Percentiles rank a stretch among this genome's conserved stretches.
phyloP scores from a whole-genome alignment of 495 filamentous ascomycete species.

The Penicillium odoratum region DNA sequence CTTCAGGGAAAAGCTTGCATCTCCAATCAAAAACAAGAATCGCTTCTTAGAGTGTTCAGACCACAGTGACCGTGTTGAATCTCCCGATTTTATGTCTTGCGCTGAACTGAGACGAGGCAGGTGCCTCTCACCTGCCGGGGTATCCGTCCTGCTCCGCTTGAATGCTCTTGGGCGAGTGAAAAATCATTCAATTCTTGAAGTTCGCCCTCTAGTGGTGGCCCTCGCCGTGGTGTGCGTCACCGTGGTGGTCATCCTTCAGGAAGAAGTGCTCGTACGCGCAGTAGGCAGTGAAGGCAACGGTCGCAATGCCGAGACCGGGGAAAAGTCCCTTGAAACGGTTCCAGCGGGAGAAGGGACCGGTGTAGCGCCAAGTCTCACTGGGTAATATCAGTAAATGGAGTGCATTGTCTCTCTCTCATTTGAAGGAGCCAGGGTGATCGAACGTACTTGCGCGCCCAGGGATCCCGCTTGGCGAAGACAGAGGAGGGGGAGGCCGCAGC shows the following conservation, averaged over 20 bases:
- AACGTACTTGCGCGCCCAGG: conserved; percentile 77
- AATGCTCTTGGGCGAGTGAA: conserved; percentile 16
- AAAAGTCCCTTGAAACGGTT: conserved; percentile 85
- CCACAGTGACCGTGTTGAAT: conserved; percentile 15
- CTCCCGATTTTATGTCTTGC: conserved; percentile 13
- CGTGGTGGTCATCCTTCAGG: conserved; percentile 72
- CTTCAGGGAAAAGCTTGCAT: conserved; percentile 11
- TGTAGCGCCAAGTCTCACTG: conserved; percentile 95
- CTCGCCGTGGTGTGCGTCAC: conserved; percentile 47
- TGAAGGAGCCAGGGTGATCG: not conserved
- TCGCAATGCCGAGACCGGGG: conserved; percentile 88
- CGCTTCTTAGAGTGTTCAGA: conserved; percentile 6
- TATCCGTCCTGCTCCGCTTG: conserved; percentile 29
- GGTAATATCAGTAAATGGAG: conserved; percentile 16
- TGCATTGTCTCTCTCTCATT: not conserved
- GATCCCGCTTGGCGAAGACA: conserved; percentile 65
- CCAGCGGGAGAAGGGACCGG: conserved; percentile 80
- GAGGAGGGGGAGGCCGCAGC: conserved; percentile 62
- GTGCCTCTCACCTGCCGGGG: conserved; percentile 24
- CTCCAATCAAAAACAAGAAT: conserved; percentile 13
- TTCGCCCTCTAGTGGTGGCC: conserved; percentile 37
- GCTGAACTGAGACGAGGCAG: conserved; percentile 15
- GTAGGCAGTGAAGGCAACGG: conserved; percentile 86
- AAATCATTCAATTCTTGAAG: not conserved
- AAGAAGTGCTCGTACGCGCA: conserved; percentile 87